Conservation (phyloP, 108 stramenopile species). For the Bacterosira constricta region DNA sequence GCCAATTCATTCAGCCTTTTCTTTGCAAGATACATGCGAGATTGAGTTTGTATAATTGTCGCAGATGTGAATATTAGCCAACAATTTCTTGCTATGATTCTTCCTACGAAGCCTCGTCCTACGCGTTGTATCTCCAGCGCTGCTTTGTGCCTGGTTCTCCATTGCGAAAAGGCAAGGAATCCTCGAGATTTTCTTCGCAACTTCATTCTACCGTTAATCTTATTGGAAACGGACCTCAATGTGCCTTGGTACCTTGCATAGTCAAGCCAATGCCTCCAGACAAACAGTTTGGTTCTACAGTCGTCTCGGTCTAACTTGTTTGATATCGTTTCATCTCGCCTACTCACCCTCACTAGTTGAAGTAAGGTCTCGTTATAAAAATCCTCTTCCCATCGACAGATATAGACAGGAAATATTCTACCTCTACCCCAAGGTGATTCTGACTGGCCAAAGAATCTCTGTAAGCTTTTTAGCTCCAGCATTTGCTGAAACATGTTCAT, state of each 20-base stretch:
- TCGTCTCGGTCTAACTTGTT: slow-evolving; percentile 29
- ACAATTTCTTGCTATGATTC: slow-evolving; percentile 2
- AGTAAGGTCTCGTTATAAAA: slow-evolving; percentile 18
- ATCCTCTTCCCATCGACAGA: slow-evolving; percentile 32
- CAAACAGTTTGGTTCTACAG: not conserved
- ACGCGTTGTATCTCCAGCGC: slow-evolving; percentile 25
- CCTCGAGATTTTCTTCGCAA: slow-evolving; percentile 7
- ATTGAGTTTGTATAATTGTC: slow-evolving; percentile 21
- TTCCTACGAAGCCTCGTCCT: slow-evolving; percentile 19
- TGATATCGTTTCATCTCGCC: slow-evolving; percentile 8
- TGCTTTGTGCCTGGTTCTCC: slow-evolving; percentile 5
- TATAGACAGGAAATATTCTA: slow-evolving; percentile 5
- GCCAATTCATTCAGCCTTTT: not conserved
- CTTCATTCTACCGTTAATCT: slow-evolving; percentile 6
- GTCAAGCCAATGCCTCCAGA: slow-evolving; percentile 1
- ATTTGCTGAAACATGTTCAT: slow-evolving; percentile 26
- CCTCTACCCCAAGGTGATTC: slow-evolving; percentile 19
- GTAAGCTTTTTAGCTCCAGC: slow-evolving; percentile 13
- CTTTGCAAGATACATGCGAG: slow-evolving; percentile 24
- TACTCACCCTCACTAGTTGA: not conserved
- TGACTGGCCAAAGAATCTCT: slow-evolving; percentile 8
- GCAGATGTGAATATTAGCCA: slow-evolving; percentile 11
- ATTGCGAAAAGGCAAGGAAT: slow-evolving; percentile 7
- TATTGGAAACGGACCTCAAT: slow-evolving; percentile 6
- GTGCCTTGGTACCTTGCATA: slow-evolving; percentile 11